phyloP scores from a whole-genome alignment of 2,329 filamentous ascomycete genomes.

The Aspergillus sojae region DNA sequence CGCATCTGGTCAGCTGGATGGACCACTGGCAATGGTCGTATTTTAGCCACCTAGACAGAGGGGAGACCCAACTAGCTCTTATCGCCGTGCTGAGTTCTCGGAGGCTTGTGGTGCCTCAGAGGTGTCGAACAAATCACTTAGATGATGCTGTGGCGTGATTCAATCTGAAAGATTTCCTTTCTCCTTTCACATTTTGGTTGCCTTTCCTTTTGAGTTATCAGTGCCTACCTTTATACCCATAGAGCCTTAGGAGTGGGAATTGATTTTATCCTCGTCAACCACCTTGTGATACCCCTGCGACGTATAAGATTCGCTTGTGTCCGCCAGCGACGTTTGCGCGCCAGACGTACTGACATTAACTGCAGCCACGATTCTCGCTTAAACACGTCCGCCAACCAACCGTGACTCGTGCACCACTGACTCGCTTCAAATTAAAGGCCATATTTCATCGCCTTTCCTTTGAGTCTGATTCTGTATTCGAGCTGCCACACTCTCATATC shows the following conservation, averaged over 20 bases:
- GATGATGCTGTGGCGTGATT: background rate
- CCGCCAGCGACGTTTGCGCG: background rate
- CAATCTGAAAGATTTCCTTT: background rate
- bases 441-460: background rate
- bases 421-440: background rate
- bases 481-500: background rate
- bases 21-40: slow-evolving; percentile 5
- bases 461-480: background rate
- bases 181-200: background rate
- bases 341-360: background rate
- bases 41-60: slow-evolving; percentile 1
- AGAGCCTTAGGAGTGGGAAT: background rate
- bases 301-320: background rate
- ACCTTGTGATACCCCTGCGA: background rate
- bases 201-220: background rate
- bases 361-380: background rate
- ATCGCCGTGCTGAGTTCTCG: background rate
- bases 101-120: background rate
- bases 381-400: background rate
- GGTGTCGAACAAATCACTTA: background rate
- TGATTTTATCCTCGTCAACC: background rate
- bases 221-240: background rate
- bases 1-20: slow-evolving; percentile 3
- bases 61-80: background rate
- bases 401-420: background rate